Percentiles rank a stretch among this genome's conserved stretches.
These are phyloP conservation scores for Naumovozyma castellii DNA, from an alignment of 805 yeast species.

Conservation along the genomic window DNA sequence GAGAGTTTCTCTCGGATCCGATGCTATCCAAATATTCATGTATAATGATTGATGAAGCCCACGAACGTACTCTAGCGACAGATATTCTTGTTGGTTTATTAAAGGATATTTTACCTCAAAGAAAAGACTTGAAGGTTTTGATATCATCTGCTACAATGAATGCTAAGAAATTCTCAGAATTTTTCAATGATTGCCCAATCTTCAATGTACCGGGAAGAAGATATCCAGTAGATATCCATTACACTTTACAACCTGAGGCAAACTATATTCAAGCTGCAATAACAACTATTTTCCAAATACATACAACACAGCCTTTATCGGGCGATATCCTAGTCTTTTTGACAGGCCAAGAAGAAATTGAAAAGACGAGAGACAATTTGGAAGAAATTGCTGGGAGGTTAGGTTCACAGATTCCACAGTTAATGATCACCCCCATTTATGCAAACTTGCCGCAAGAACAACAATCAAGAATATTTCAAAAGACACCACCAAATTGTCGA, in stretches of 20 bases:
- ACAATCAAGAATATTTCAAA: constrained; percentile 75
- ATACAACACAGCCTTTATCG: constrained; percentile 43
- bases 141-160: constrained; percentile 94
- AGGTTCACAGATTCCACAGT: constrained; percentile 49
- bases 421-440: constrained; percentile 78
- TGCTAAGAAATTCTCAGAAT: constrained; percentile 75
- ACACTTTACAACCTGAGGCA: constrained; percentile 79
- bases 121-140: constrained; percentile 65
- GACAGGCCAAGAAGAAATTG: constrained; percentile 96
- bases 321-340: constrained; percentile 87
- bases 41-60: constrained; percentile 93
- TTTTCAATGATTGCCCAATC: constrained; percentile 77
- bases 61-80: constrained; percentile 89
- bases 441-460: constrained; percentile 82
- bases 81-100: constrained; percentile 73
- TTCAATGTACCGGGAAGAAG: constrained; percentile 86
- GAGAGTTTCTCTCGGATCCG: constrained; percentile 78
- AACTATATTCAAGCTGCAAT: constrained; percentile 86
- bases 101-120: constrained; percentile 51
- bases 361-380: constrained; percentile 62
- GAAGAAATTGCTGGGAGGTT: constrained; percentile 55
- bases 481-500: constrained; percentile 68
- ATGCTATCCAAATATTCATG: constrained; percentile 61
- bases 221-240: constrained; percentile 82
- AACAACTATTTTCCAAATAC: constrained; percentile 81